These are phyloP conservation scores for Gossypium turneri DNA, from an alignment of 345 rosid species.

Conservation along the genomic window DNA sequence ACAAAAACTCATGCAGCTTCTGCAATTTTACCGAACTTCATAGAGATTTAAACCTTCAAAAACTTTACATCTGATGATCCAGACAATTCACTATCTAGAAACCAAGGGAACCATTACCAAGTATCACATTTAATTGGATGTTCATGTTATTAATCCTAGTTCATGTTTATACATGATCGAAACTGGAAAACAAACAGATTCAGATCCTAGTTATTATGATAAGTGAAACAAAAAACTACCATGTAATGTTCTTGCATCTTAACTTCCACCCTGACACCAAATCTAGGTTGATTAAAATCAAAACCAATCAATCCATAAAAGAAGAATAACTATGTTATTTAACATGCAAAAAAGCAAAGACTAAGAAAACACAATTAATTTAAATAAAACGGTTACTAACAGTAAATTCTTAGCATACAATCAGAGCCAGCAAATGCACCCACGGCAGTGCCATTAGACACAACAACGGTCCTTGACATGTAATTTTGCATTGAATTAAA, in stretches of 20 bases:
- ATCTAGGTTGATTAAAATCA: neutral
- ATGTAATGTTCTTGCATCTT: neutral
- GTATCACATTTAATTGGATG: neutral
- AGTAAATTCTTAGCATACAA: neutral
- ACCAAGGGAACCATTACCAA: neutral
- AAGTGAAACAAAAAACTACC: neutral
- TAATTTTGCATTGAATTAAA: neutral
- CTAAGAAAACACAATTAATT: neutral
- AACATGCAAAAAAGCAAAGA: neutral
- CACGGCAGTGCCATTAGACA: neutral
- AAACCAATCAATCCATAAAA: neutral
- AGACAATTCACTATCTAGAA: neutral
- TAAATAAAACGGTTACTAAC: neutral
- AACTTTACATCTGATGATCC: neutral
- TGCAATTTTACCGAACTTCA: neutral
- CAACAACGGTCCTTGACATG: neutral
- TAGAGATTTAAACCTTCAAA: neutral
- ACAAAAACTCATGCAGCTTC: neutral
- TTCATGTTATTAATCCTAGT: neutral
- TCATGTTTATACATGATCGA: too few relatives aligned
- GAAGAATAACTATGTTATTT: neutral
- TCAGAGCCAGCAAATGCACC: neutral
- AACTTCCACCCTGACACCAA: neutral
- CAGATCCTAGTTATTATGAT: neutral
- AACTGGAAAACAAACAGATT: neutral